A percentile compares a stretch with the other conserved stretches of the same genome.
These are phyloP conservation scores for Blastobotrys chiropterorum DNA, from an alignment of 805 yeast genomes.

Conservation along the genomic window DNA sequence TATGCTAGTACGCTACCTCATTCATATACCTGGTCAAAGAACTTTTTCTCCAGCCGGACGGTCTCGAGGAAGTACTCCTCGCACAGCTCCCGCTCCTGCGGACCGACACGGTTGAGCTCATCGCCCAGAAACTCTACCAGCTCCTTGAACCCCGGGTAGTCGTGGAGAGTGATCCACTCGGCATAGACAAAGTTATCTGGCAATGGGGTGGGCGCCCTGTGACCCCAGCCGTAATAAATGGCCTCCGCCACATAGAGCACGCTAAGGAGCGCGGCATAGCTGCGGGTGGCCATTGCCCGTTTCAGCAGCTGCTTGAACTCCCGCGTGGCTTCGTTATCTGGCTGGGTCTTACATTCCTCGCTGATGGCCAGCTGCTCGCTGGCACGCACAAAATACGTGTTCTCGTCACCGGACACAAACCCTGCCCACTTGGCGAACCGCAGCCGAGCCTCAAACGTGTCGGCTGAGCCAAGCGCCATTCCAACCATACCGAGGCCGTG, in stretches of 20 bases:
- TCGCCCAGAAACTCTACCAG: background rate
- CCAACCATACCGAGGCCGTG: background rate
- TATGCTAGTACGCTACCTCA: no score
- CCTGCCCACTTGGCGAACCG: background rate
- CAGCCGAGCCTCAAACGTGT: background rate
- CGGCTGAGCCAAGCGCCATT: background rate
- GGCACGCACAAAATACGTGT: conserved; percentile 3
- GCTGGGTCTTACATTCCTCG: background rate
- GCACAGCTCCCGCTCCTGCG: background rate
- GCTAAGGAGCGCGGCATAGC: background rate
- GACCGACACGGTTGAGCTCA: conserved; percentile 1
- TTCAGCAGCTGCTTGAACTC: background rate
- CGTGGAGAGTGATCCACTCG: conserved; percentile 4
- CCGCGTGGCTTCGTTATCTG: background rate
- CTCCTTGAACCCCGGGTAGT: background rate
- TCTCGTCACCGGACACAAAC: background rate
- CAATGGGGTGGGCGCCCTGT: background rate
- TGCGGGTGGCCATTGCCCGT: background rate
- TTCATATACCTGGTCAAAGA: background rate
- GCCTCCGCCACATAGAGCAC: conserved; percentile 2
- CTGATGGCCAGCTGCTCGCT: background rate
- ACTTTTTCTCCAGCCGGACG: background rate
- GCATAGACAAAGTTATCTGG: conserved; percentile 1
- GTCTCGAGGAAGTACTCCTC: background rate
- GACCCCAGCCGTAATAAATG: conserved; percentile 1